phyloP scores from a whole-genome alignment of 306 rosid species.

The Begonia masoniana region DNA sequence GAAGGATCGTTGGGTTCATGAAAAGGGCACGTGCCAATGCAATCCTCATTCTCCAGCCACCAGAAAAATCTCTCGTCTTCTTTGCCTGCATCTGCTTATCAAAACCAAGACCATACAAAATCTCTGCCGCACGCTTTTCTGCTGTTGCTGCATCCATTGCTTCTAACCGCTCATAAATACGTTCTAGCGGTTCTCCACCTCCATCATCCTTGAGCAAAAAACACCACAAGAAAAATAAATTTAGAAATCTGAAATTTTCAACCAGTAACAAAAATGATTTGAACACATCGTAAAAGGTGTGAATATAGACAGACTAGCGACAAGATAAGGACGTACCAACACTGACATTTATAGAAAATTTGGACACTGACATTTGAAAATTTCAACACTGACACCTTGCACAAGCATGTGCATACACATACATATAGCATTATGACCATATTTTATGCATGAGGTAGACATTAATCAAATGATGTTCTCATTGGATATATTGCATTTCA shows the following conservation, averaged over 20 bases:
- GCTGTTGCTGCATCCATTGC: conserved; percentile 95
- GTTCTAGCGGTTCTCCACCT: conserved; percentile 88
- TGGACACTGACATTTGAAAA: too few species aligned
- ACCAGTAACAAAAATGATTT: background rate
- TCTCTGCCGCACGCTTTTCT: conserved; percentile 98
- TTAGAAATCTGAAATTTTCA: background rate
- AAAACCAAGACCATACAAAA: conserved; percentile 86
- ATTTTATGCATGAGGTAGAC: too few species aligned
- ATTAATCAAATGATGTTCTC: too few species aligned
- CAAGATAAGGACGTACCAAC: too few species aligned
- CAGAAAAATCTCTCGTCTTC: conserved; percentile 90
- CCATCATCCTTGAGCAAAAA: conserved; percentile 62
- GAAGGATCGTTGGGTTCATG: conserved; percentile 85
- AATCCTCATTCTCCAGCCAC: conserved; percentile 99
- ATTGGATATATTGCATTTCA: too few species aligned
- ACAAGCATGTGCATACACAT: too few species aligned
- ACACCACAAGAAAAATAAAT: background rate
- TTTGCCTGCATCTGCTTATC: conserved; percentile 86
- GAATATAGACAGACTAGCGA: too few species aligned
- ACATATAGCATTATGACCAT: too few species aligned
- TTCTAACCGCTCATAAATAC: conserved; percentile 79
- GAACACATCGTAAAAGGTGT: too few species aligned
- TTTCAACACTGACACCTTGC: too few species aligned
- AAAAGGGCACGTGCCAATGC: conserved; percentile 91
- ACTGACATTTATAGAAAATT: too few species aligned